Conservation (phyloP, 768 basidiomycete species). For the Xerocomellus intermedius region DNA sequence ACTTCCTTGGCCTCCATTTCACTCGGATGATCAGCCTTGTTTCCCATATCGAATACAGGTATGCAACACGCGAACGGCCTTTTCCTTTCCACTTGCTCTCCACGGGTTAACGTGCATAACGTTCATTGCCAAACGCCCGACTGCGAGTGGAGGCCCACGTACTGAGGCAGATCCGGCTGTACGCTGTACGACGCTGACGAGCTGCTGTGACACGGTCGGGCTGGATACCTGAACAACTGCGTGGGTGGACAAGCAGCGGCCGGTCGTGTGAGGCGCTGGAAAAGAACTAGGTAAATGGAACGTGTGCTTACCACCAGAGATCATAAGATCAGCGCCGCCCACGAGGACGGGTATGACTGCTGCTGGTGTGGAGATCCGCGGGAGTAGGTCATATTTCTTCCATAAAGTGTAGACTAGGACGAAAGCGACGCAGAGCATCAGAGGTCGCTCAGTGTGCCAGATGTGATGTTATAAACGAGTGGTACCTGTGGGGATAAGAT, state of each 20-base stretch:
- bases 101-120: too few species aligned
- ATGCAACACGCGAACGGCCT: slow-evolving; percentile 72
- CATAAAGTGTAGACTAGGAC: slow-evolving; percentile 69
- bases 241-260: not conserved
- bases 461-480: not conserved
- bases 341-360: slow-evolving; percentile 69
- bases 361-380: slow-evolving; percentile 67
- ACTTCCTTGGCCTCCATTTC: slow-evolving; percentile 28
- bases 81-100: slow-evolving; percentile 60
- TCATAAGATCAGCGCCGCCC: slow-evolving; percentile 87
- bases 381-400: slow-evolving; percentile 68
- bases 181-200: slow-evolving; percentile 64
- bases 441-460: not conserved
- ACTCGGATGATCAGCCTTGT: slow-evolving; percentile 57
- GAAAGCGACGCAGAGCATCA: not conserved
- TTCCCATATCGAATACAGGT: slow-evolving; percentile 77
- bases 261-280: not conserved
- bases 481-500: slow-evolving; percentile 69
- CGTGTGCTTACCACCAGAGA: slow-evolving; percentile 67
- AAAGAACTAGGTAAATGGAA: not conserved
- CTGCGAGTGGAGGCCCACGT: slow-evolving; percentile 57
- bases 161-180: slow-evolving; percentile 29
- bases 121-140: slow-evolving; percentile 68
- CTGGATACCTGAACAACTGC: slow-evolving; percentile 58
- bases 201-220: slow-evolving; percentile 39